A percentile compares a stretch with the other conserved stretches of the same genome.
Evolutionary conservation across 2,329 filamentous ascomycete species (phyloP).

Genomic region (Alternaria dauci): DNA sequence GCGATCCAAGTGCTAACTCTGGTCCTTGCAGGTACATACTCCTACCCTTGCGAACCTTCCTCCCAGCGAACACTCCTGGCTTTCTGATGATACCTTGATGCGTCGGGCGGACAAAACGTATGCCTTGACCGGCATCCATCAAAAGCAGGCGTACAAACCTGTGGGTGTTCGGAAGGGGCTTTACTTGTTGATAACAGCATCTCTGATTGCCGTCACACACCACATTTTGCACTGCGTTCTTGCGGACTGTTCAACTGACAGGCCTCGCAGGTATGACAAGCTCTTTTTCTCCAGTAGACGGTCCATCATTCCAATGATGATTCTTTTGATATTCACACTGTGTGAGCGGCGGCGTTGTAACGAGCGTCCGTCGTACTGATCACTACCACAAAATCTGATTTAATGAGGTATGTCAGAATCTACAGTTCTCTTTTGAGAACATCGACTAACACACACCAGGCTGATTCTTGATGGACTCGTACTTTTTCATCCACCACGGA

Average conservation of each 20-base stretch:
- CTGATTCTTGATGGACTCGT: constrained; percentile 51
- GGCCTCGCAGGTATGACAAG: constrained; percentile 44
- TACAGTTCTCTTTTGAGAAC: not conserved
- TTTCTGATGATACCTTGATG: constrained; percentile 71
- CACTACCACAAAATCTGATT: constrained; percentile 73
- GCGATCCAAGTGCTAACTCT: constrained; percentile 38
- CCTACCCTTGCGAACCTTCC: constrained; percentile 20
- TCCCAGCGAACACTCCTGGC: constrained; percentile 14
- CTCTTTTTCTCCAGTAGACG: constrained; percentile 47
- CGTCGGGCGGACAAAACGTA: constrained; percentile 73
- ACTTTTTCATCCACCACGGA: constrained; percentile 21
- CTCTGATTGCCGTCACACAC: constrained; percentile 61
- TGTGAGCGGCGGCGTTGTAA: constrained; percentile 66
- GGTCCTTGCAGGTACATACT: constrained; percentile 44
- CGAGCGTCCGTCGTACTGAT: constrained; percentile 62
- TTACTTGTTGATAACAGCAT: constrained; percentile 76
- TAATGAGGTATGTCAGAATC: constrained; percentile 65
- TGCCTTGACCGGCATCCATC: constrained; percentile 60
- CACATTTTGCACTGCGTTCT: constrained; percentile 9
- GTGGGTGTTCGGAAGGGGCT: constrained; percentile 62
- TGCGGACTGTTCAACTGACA: constrained; percentile 23
- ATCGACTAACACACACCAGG: constrained; percentile 40
- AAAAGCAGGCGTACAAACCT: constrained; percentile 71
- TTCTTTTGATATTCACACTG: constrained; percentile 72
- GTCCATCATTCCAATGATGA: constrained; percentile 67